Base-by-base conservation (phyloP, 2,329 filamentous ascomycete species). In the Penicillium polonicum region DNA sequence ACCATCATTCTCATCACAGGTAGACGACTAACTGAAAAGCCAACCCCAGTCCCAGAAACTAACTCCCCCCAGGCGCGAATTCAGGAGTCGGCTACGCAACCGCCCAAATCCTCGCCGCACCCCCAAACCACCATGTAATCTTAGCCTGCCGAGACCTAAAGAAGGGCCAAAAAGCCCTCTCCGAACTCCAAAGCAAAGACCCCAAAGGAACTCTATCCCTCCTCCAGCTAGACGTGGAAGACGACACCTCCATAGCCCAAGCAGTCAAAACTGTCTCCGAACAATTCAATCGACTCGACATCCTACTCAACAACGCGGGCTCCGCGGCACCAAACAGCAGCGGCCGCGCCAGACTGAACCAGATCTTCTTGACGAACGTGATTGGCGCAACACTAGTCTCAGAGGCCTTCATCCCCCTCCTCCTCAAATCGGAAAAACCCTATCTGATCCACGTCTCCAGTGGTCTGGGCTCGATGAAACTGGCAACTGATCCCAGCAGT, bases 361-460 rank as follows among this genome's bases (percentile, higher is more conserved):
- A 49, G 17, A 59, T 61, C 6, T 64, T 76, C 39, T 67, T 73
- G n/a, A 72, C 69, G 8, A 76, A 76, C 42, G 71, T 76, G 33
- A 68, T 68, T 19, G 72, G 72, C 9, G 65, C 72, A 1, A 63
- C 66, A 1, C 33, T 76, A 4, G 50, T 76, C 3, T 68, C 71
- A 0, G 58, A 72, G 27, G 67, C 67, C 1, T 63, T 76, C n/a
- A 21, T 66, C 2, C 73, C 71, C 0, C 65, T 77, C 0, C 61
- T 78, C 7, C 61, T 68, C 7, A 66, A 67, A 23, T 74, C 73
- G 2, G 52, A 62, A 3, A 52, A 60, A 17, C 68, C 60, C 33
- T 70, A 48, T 62, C 60, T 74, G 42, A 70, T 78, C 58, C 72
- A 76, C 29, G 65, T 77, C 3, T 68, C 67, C 3, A 73, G 70